Evolutionary conservation across 148 eudicot genomes (phyloP), one percentile per base, ranked within the genome.

Genomic region (Mesembryanthemum crystallinum): DNA sequence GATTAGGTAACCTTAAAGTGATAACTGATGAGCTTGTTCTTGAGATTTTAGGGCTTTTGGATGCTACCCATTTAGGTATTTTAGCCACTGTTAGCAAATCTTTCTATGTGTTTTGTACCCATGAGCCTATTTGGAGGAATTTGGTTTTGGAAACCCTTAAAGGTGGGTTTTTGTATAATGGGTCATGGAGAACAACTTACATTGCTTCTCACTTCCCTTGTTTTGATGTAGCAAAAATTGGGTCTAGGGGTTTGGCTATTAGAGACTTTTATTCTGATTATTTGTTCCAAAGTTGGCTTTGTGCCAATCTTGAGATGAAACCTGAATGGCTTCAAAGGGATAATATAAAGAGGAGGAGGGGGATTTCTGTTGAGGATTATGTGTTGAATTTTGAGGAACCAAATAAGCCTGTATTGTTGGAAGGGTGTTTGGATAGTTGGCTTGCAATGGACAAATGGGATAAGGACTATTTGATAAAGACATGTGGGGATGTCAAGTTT

Each of bases 241-340:
- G 82, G 51, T 77, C 66, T 43, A 80, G 60, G 51, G 84, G 86
- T 43, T 84, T 95, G 78, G 76, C 54, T 63, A 82, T 95, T 76
- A 82, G 86, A 64, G 96, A 95, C 76, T 95, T 95, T 70, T 95
- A 92, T 78, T 90, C 96, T 69, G 98, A 95, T 89, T 95, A 89
- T 82, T 72, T 95, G 88, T 95, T 95, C 64, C 98, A 95, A 70
- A 95, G 98, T 71, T 95, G 98, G 98, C 82, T 95, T 8, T 95
- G 98, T 89, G 98, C 98, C 33, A 92, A 90, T 78, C 96, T 95
- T 77, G 98, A 92, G 81, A 95, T 95, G 97, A 95, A 87, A 72
- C 86, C 81, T 30, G 96, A 95, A 47, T 95, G 98, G 98, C 77
- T 95, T 18, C 81, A 85, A 69, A 89, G 97, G 84, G 97, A 92